phyloP scores from a whole-genome alignment of 345 rosid genomes.

The Psidium guajava region DNA sequence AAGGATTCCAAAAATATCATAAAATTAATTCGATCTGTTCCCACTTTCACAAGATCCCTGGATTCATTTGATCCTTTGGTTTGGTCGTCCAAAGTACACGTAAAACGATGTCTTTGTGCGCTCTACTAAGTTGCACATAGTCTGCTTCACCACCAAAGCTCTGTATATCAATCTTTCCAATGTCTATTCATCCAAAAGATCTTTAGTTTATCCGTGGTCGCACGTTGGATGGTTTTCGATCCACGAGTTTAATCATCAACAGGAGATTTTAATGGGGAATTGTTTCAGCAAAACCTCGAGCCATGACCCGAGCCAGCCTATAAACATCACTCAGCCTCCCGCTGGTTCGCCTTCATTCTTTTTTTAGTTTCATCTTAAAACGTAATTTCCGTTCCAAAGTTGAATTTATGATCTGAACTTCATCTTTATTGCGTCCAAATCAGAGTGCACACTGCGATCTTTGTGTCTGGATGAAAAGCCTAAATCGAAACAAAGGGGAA shows the following conservation, averaged over 20 bases:
- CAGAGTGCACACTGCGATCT: not conserved
- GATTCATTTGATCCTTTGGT: not conserved
- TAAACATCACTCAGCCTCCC: not conserved
- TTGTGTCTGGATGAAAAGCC: not conserved
- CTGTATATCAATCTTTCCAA: not conserved
- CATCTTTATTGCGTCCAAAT: not conserved
- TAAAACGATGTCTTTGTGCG: not conserved
- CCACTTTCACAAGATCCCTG: not conserved
- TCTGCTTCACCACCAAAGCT: not conserved
- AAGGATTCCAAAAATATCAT: not conserved
- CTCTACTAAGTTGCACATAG: not conserved
- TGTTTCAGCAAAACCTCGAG: not conserved
- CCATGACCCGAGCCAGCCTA: not conserved
- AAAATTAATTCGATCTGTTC: not conserved
- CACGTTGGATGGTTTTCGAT: not conserved
- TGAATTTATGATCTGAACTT: not conserved
- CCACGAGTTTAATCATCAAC: not conserved
- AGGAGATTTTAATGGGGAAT: not conserved
- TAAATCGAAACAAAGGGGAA: not conserved
- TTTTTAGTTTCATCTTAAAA: not conserved
- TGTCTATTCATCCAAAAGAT: not conserved
- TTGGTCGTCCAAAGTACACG: not conserved
- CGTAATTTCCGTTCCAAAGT: not conserved
- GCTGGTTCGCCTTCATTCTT: not conserved
- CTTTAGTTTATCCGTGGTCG: not conserved